Conservation (phyloP, 805 yeast species). For the Dipodascopsis uninucleata region DNA sequence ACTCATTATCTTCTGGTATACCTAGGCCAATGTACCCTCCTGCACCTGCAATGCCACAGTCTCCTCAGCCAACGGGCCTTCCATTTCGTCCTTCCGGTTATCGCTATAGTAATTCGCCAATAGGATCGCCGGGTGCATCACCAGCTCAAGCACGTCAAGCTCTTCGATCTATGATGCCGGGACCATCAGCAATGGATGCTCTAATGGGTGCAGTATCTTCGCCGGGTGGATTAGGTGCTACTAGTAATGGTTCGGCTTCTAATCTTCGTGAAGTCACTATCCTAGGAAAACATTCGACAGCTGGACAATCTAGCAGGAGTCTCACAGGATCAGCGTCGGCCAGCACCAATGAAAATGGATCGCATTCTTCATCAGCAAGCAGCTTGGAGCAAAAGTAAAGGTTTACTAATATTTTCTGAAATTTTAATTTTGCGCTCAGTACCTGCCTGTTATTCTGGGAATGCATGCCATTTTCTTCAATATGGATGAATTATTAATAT, state of each 20-base stretch:
- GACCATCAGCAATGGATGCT: slow-evolving; percentile 26
- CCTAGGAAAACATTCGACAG: slow-evolving; percentile 1
- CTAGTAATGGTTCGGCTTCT: slow-evolving; percentile 1
- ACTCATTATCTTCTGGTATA: slow-evolving; percentile 14
- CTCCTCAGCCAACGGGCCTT: background rate
- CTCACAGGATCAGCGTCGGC: slow-evolving; percentile 6
- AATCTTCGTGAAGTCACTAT: background rate
- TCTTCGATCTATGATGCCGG: slow-evolving; percentile 13
- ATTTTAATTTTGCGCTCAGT: no score
- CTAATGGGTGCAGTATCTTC: slow-evolving; percentile 12
- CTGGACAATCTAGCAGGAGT: background rate
- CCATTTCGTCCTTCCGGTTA: slow-evolving; percentile 1
- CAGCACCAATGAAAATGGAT: slow-evolving; percentile 4
- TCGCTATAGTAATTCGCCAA: slow-evolving; percentile 6
- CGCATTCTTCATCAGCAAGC: slow-evolving; percentile 16
- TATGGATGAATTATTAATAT: no score
- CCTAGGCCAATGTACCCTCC: slow-evolving; percentile 16
- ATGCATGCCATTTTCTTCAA: no score
- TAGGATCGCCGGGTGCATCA: slow-evolving; percentile 7
- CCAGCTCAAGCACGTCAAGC: slow-evolving; percentile 8
- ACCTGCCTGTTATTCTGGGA: no score
- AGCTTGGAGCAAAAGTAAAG: slow-evolving; percentile 23
- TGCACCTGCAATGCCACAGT: slow-evolving; percentile 4
- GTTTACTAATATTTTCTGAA: no score
- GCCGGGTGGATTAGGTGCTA: background rate